phyloP scores from a whole-genome alignment of 2,329 filamentous ascomycete genomes.

The Fusarium cyanostomum region DNA sequence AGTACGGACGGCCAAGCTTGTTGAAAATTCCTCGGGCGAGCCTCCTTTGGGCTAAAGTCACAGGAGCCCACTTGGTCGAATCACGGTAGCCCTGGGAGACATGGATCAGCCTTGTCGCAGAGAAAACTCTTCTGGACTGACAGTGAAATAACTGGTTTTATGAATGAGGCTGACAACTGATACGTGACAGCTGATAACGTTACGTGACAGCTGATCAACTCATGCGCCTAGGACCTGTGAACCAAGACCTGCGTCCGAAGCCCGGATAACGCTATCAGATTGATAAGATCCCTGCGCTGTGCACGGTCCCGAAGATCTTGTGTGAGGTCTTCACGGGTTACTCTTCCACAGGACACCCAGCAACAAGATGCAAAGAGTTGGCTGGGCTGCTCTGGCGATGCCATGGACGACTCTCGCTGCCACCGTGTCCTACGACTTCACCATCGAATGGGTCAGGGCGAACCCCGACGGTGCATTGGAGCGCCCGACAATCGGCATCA shows the following conservation, averaged over 20 bases:
- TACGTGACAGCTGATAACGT: not conserved
- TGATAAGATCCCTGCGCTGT: conserved; percentile 34
- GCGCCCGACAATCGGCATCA: conserved; percentile 79
- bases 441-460: conserved; percentile 74
- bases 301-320: conserved; percentile 6
- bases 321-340: conserved; percentile 1
- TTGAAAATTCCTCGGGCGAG: conserved; percentile 29
- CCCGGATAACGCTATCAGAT: conserved; percentile 35
- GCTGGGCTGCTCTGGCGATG: conserved; percentile 2
- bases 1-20: conserved; percentile 12
- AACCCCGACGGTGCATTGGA: conserved; percentile 75
- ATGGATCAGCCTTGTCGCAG: conserved; percentile 8
- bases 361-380: conserved; percentile 22
- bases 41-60: conserved; percentile 30
- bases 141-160: not conserved
- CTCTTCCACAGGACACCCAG: too few species aligned
- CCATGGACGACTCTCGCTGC: conserved; percentile 44
- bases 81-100: conserved; percentile 9
- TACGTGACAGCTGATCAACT: too few species aligned
- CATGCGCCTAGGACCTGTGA: not conserved
- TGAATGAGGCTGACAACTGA: not conserved
- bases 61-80: conserved; percentile 36
- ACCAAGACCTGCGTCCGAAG: not conserved
- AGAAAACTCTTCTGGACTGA: conserved; percentile 23
- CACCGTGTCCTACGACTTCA: conserved; percentile 70